Evolutionary conservation across 2,329 filamentous ascomycete species (phyloP).

Genomic region (Arthrobotrys pseudoclavata): DNA sequence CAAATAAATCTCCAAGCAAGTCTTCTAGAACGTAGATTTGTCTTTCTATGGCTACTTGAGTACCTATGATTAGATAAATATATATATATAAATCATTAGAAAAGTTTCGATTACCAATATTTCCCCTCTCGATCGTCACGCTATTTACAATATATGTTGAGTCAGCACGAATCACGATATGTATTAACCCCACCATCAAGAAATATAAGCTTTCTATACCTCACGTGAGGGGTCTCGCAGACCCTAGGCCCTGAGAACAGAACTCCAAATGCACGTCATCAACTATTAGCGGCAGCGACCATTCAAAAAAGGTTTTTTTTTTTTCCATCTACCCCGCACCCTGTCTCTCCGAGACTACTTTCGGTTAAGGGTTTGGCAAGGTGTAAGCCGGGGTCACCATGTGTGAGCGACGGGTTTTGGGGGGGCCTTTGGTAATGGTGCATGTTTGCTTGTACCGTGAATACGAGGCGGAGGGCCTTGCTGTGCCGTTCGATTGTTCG

Average conservation of each 20-base stretch:
- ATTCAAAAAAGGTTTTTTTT: not conserved
- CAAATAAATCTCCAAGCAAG: not conserved
- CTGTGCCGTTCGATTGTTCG: too few species aligned
- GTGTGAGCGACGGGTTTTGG: not conserved
- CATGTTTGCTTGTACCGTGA: not conserved
- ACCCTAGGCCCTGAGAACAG: not conserved
- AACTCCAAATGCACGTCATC: conserved; percentile 11
- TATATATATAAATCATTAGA: too few species aligned
- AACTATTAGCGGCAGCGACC: conserved; percentile 5
- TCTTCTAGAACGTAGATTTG: not conserved
- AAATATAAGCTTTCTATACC: conserved; percentile 1
- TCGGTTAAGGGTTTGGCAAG: not conserved
- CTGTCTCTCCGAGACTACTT: not conserved
- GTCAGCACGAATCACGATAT: not conserved
- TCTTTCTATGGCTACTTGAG: not conserved
- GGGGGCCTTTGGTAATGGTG: not conserved
- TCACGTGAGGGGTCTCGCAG: conserved; percentile 9
- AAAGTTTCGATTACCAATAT: too few species aligned
- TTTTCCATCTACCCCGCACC: conserved; percentile 11
- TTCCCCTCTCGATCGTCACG: too few species aligned
- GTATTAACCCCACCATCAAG: conserved; percentile 14
- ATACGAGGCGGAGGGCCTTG: not conserved
- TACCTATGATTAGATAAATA: too few species aligned
- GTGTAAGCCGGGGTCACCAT: not conserved
- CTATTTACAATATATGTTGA: not conserved